These are phyloP conservation scores for Pyrenopolyporus hunteri DNA, from an alignment of 495 filamentous ascomycete species.

Conservation along the genomic window DNA sequence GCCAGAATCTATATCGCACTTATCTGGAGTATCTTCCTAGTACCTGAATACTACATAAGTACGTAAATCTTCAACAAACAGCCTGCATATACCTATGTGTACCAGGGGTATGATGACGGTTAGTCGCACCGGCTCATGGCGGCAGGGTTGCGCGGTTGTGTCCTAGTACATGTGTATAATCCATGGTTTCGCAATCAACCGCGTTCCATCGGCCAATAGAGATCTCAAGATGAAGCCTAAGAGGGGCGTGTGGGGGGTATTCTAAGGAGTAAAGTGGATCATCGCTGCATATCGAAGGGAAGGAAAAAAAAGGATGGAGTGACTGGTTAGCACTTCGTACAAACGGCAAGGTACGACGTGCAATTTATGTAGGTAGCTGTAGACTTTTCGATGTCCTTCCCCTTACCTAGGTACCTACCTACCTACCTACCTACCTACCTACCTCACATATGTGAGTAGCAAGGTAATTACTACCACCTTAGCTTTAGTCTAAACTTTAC, in stretches of 20 bases:
- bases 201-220: slow-evolving; percentile 22
- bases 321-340: too few relatives aligned
- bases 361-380: slow-evolving; percentile 31
- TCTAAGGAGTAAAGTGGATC: slow-evolving; percentile 20
- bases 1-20: too few relatives aligned
- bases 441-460: too few relatives aligned
- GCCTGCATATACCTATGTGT: too few relatives aligned
- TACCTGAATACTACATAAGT: too few relatives aligned
- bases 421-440: not conserved
- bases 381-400: slow-evolving; percentile 13
- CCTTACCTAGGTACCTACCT: not conserved
- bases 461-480: too few relatives aligned
- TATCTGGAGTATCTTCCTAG: too few relatives aligned
- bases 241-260: slow-evolving; percentile 15
- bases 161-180: not conserved
- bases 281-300: slow-evolving; percentile 12
- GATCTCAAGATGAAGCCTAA: slow-evolving; percentile 4
- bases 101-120: slow-evolving; percentile 6
- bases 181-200: slow-evolving; percentile 23
- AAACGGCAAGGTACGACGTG: slow-evolving; percentile 40
- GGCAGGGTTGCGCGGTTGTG: slow-evolving; percentile 18
- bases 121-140: slow-evolving; percentile 23
- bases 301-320: slow-evolving; percentile 17
- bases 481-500: too few relatives aligned
- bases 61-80: too few relatives aligned